Conservation (phyloP, 192 early-diverging fungal species). For the Podila epigama region DNA sequence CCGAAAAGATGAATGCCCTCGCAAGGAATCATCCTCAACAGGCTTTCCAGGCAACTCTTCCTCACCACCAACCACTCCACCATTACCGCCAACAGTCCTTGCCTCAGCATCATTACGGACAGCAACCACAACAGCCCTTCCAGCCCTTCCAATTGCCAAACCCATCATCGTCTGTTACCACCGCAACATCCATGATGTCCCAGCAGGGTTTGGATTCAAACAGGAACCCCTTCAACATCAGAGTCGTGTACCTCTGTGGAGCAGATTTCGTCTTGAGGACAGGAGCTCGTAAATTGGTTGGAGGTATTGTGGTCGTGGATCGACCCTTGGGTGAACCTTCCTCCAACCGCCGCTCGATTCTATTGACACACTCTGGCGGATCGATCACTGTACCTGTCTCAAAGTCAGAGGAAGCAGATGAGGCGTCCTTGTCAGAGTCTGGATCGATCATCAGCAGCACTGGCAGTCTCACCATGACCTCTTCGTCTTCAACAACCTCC, state of each 20-base stretch:
- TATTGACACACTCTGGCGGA: constrained; percentile 22
- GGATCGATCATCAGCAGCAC: neutral
- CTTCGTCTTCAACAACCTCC: no score
- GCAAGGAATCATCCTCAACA: neutral
- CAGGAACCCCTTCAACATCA: constrained; percentile 46
- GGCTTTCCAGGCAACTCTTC: neutral
- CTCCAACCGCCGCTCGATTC: constrained; percentile 31
- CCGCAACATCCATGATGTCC: constrained; percentile 2
- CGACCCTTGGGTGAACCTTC: constrained; percentile 34
- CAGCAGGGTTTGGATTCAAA: constrained; percentile 27
- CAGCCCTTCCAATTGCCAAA: neutral
- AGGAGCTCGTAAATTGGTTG: constrained; percentile 34
- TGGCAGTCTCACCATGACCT: no score
- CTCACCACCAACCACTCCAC: neutral
- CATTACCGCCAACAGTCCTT: constrained; percentile 2
- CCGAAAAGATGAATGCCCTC: constrained; percentile 23
- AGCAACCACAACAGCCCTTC: neutral
- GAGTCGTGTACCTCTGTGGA: constrained; percentile 52
- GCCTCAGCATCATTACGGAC: constrained; percentile 6
- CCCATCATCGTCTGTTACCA: neutral
- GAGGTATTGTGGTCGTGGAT: constrained; percentile 41
- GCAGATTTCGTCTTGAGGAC: constrained; percentile 48
- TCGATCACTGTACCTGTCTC: constrained; percentile 32
- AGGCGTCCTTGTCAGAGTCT: neutral
- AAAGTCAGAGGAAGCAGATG: neutral